Evolutionary conservation across 345 rosid species (phyloP).

Genomic region (Streptanthus diversifolius): DNA sequence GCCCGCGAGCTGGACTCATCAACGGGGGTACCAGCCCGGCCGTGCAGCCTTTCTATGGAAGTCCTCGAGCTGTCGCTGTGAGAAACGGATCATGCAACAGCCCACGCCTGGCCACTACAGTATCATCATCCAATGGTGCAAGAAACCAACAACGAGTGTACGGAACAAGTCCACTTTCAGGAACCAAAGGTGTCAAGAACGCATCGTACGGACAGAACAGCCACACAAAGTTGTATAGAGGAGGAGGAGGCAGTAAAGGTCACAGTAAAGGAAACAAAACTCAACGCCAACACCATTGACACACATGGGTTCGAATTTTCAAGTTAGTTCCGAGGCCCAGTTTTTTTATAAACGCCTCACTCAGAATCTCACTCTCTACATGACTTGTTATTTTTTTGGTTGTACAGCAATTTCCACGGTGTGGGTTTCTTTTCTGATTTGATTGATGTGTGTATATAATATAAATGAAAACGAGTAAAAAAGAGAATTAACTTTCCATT

Average conservation of each 20-base stretch:
- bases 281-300: slow-evolving; percentile 29
- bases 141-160: slow-evolving; percentile 30
- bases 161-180: slow-evolving; percentile 31
- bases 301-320: background rate
- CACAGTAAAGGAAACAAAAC: slow-evolving; percentile 26
- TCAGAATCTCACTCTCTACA: background rate
- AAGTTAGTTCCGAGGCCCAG: slow-evolving; percentile 21
- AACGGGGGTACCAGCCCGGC: background rate
- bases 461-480: background rate
- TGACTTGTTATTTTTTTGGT: background rate
- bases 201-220: slow-evolving; percentile 22
- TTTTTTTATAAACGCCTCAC: slow-evolving; percentile 23
- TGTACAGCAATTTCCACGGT: slow-evolving; percentile 23
- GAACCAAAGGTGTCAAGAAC: slow-evolving; percentile 18
- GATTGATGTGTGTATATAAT: slow-evolving; percentile 29
- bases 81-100: slow-evolving; percentile 20
- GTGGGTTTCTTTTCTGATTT: background rate
- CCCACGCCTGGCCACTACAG: background rate
- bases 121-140: slow-evolving; percentile 11
- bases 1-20: slow-evolving; percentile 22
- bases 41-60: slow-evolving; percentile 20
- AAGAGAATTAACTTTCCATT: background rate
- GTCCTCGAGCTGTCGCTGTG: background rate
- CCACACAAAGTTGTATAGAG: slow-evolving; percentile 26
- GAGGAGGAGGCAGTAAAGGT: slow-evolving; percentile 25